A percentile compares a stretch with the other conserved stretches of the same genome.
Conservation (phyloP, 2,329 filamentous ascomycete genomes). For the Teratosphaeria gauchensis region DNA sequence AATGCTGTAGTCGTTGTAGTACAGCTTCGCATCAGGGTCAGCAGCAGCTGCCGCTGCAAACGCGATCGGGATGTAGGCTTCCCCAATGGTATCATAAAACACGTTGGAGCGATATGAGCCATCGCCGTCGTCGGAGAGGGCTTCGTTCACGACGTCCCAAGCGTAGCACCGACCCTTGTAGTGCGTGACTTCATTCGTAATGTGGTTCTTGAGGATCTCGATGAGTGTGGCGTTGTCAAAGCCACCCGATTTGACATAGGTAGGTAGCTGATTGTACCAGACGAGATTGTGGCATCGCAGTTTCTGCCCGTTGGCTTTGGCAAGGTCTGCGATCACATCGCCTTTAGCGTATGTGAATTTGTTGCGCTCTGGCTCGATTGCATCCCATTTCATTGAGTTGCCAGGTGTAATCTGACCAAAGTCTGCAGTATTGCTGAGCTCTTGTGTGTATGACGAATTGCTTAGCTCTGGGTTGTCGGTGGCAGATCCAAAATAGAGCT, state of each 20-base stretch:
- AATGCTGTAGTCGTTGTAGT: constrained; percentile 57
- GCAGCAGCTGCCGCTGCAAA: constrained; percentile 48
- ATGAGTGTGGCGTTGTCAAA: constrained; percentile 53
- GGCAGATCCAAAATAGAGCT: constrained; percentile 36
- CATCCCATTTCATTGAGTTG: constrained; percentile 49
- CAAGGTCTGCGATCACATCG: constrained; percentile 38
- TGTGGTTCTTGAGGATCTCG: constrained; percentile 49
- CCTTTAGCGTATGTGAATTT: constrained; percentile 50
- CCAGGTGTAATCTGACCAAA: constrained; percentile 58
- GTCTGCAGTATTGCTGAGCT: constrained; percentile 46
- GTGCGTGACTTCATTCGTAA: constrained; percentile 48
- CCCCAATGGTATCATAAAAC: constrained; percentile 48
- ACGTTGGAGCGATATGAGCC: constrained; percentile 45
- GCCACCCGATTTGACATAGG: constrained; percentile 39
- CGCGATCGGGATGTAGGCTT: constrained; percentile 48
- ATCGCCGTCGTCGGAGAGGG: constrained; percentile 42
- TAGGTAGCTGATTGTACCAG: constrained; percentile 46
- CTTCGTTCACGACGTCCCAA: constrained; percentile 60
- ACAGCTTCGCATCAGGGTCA: constrained; percentile 49
- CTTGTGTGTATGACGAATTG: constrained; percentile 46
- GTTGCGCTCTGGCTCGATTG: constrained; percentile 44
- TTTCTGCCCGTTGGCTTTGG: constrained; percentile 33
- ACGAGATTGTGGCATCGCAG: constrained; percentile 55
- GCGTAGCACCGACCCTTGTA: constrained; percentile 52
- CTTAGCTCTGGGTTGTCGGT: constrained; percentile 47